Conservation (phyloP, 129 eudicot genomes). For the Oenanthe sinensis region DNA sequence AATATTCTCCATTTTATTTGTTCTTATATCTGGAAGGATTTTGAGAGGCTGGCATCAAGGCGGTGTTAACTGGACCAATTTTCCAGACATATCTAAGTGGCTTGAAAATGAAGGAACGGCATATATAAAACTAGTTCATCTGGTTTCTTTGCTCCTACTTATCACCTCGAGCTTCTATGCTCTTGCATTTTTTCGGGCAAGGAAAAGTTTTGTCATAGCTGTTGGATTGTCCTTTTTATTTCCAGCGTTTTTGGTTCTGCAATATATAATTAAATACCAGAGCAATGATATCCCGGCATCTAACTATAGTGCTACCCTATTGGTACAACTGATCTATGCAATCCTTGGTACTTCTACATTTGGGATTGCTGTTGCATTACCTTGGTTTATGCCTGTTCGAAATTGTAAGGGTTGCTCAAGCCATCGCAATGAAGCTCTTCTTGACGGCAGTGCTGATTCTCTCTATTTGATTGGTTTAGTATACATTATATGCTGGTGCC, state of each 20-base stretch:
- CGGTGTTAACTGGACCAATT: slow-evolving; percentile 84
- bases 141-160: slow-evolving; percentile 45
- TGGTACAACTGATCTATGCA: slow-evolving; percentile 51
- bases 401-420: slow-evolving; percentile 7
- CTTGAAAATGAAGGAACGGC: slow-evolving; percentile 46
- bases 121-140: slow-evolving; percentile 38
- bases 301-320: slow-evolving; percentile 33
- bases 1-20: slow-evolving; percentile 23
- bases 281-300: slow-evolving; percentile 27
- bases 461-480: slow-evolving; percentile 47
- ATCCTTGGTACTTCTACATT: slow-evolving; percentile 28
- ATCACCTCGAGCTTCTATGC: slow-evolving; percentile 34
- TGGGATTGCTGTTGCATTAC: slow-evolving; percentile 34
- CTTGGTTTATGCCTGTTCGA: slow-evolving; percentile 50
- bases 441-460: slow-evolving; percentile 35
- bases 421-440: slow-evolving; percentile 6
- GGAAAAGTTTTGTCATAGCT: slow-evolving; percentile 18
- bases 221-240: slow-evolving; percentile 32
- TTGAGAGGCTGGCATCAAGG: slow-evolving; percentile 99
- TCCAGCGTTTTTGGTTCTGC: slow-evolving; percentile 47
- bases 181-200: slow-evolving; percentile 31
- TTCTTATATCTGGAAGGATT: slow-evolving; percentile 55
- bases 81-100: slow-evolving; percentile 81
- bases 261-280: slow-evolving; percentile 36
- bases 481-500: slow-evolving; percentile 64